Percentiles rank a stretch among this genome's conserved stretches.
Conservation (phyloP, 2,329 filamentous ascomycete genomes). For the Colletotrichum sp. region DNA sequence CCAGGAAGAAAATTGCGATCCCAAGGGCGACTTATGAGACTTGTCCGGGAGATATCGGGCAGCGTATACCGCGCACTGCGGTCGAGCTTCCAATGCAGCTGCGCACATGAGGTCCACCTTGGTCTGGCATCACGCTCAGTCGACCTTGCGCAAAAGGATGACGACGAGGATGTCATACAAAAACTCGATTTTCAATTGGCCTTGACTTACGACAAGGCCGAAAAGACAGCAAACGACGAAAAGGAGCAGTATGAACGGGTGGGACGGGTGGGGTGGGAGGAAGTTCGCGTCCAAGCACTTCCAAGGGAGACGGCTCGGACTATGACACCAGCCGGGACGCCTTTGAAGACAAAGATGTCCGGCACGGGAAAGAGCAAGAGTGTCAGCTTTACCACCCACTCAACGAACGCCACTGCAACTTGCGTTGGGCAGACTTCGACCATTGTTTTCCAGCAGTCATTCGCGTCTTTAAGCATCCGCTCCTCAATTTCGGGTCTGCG, state of each 20-base stretch:
- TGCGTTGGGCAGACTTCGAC: not conserved
- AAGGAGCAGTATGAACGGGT: accelerated
- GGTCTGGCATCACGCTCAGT: conserved; percentile 12
- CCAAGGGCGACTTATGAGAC: conserved; percentile 21
- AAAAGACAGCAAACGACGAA: not conserved
- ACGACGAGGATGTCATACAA: conserved; percentile 23
- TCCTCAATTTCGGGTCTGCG: accelerated
- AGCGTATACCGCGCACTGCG: conserved; percentile 22
- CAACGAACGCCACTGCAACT: not conserved
- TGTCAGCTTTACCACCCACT: not conserved
- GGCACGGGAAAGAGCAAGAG: not conserved
- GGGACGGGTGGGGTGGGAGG: accelerated
- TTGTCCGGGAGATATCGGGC: conserved; percentile 24
- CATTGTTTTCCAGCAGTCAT: not conserved
- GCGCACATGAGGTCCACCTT: conserved; percentile 25
- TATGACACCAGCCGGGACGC: accelerated
- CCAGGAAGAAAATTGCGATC: conserved; percentile 20
- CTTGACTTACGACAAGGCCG: not conserved
- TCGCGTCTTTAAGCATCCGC: accelerated
- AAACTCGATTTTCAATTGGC: not conserved
- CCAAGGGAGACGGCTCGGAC: accelerated
- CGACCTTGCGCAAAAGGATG: conserved; percentile 9
- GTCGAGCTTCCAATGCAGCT: not conserved
- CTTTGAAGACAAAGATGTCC: not conserved
- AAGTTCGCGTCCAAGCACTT: accelerated